These are phyloP conservation scores for Niebla homalea DNA, from an alignment of 495 filamentous ascomycete genomes.

Conservation along the genomic window DNA sequence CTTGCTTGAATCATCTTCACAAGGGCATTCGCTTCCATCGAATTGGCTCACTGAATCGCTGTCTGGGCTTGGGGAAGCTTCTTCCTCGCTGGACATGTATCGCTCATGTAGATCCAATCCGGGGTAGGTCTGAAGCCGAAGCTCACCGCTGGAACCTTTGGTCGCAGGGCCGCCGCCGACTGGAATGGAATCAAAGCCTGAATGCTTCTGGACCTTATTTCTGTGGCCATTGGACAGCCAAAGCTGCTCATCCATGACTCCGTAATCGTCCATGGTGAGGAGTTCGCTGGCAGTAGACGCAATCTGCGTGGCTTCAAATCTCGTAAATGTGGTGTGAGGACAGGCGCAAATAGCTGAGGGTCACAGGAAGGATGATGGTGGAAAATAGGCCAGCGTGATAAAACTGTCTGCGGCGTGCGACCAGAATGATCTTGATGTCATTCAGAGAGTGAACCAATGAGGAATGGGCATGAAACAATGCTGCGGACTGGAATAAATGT, in stretches of 20 bases:
- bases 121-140: constrained; percentile 15
- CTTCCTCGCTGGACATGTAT: constrained; percentile 20
- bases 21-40: background rate
- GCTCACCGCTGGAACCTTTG: constrained; percentile 8
- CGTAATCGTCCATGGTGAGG: constrained; percentile 6
- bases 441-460: background rate
- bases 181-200: constrained; percentile 6
- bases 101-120: constrained; percentile 17
- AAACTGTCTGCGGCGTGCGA: too few relatives aligned
- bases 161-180: background rate
- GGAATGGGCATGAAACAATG: too few relatives aligned
- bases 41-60: constrained; percentile 11
- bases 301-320: background rate
- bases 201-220: constrained; percentile 13
- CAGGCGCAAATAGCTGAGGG: constrained; percentile 5
- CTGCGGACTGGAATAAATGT: too few relatives aligned
- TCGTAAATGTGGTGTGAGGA: constrained; percentile 7
- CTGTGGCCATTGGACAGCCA: constrained; percentile 14
- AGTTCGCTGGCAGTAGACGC: background rate
- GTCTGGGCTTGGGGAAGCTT: constrained; percentile 20
- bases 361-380: too few relatives aligned
- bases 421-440: background rate
- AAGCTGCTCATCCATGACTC: constrained; percentile 7
- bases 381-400: too few relatives aligned
- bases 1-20: background rate